phyloP scores from a whole-genome alignment of 768 basidiomycete species.

The Kwoniella heveanensis region DNA sequence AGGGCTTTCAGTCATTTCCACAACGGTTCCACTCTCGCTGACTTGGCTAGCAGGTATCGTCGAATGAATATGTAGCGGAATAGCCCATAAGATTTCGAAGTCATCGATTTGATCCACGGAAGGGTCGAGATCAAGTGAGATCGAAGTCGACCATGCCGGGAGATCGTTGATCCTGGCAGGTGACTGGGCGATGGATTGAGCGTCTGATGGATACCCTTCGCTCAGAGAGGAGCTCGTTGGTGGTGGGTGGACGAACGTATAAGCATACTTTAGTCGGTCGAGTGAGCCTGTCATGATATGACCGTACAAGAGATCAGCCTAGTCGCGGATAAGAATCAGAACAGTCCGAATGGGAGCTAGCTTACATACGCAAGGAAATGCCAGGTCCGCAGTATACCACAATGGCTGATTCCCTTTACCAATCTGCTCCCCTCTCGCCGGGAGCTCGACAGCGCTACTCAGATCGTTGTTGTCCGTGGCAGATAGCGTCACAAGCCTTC shows the following conservation, averaged over 20 bases:
- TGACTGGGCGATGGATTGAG: too few species aligned
- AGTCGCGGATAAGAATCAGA: background rate
- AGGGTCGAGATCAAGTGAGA: constrained; percentile 27
- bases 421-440: background rate
- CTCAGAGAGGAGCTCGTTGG: background rate
- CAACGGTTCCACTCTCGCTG: constrained; percentile 1
- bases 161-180: background rate
- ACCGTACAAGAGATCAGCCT: background rate
- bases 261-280: background rate
- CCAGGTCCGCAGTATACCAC: constrained; percentile 38
- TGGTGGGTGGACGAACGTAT: constrained; percentile 13
- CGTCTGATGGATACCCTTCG: background rate
- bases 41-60: constrained; percentile 6
- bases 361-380: constrained; percentile 38
- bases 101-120: constrained; percentile 28
- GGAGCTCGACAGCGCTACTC: background rate
- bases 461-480: background rate
- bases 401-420: constrained; percentile 5
- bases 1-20: background rate
- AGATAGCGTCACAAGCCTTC: background rate
- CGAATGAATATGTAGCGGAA: background rate
- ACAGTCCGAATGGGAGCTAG: background rate
- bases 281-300: constrained; percentile 19
- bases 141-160: background rate
- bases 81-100: constrained; percentile 25